Conservation (phyloP, 169 alveolate species). For the Babesia bigemina region DNA sequence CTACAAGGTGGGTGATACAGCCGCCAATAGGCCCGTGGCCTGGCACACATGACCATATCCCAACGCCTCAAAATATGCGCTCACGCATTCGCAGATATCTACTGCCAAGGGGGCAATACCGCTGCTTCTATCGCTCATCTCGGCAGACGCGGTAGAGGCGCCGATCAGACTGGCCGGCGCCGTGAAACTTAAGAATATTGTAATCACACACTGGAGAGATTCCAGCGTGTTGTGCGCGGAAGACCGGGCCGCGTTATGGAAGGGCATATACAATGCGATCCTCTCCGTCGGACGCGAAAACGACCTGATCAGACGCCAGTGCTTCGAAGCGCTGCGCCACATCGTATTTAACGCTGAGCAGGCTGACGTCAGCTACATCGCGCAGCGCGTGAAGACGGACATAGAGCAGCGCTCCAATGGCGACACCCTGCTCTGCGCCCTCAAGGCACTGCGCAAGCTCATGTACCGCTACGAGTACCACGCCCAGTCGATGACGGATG, state of each 20-base stretch:
- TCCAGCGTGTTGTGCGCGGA: background rate
- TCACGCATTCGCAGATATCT: constrained; percentile 22
- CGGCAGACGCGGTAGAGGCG: constrained; percentile 32
- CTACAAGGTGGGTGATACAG: constrained; percentile 19
- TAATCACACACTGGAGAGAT: constrained; percentile 43
- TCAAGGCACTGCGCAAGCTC: constrained; percentile 44
- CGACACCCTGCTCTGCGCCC: constrained; percentile 54
- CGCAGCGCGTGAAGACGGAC: constrained; percentile 31
- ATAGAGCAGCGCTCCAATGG: constrained; percentile 60
- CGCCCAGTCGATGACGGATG: constrained; percentile 18
- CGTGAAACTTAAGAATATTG: constrained; percentile 62
- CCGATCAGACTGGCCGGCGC: constrained; percentile 62
- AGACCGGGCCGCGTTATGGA: constrained; percentile 49
- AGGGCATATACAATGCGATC: constrained; percentile 43
- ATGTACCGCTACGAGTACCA: constrained; percentile 67
- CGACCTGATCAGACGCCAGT: constrained; percentile 45
- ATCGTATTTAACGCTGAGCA: constrained; percentile 39
- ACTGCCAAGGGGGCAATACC: constrained; percentile 46
- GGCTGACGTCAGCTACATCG: constrained; percentile 1
- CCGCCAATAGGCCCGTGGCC: background rate
- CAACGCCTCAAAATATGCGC: no score
- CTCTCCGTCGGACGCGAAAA: constrained; percentile 35
- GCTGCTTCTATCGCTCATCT: constrained; percentile 35
- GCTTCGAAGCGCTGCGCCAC: constrained; percentile 61
- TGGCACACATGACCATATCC: background rate